phyloP scores from a whole-genome alignment of 192 early-diverging fungal species.

The Coemansia sp. region DNA sequence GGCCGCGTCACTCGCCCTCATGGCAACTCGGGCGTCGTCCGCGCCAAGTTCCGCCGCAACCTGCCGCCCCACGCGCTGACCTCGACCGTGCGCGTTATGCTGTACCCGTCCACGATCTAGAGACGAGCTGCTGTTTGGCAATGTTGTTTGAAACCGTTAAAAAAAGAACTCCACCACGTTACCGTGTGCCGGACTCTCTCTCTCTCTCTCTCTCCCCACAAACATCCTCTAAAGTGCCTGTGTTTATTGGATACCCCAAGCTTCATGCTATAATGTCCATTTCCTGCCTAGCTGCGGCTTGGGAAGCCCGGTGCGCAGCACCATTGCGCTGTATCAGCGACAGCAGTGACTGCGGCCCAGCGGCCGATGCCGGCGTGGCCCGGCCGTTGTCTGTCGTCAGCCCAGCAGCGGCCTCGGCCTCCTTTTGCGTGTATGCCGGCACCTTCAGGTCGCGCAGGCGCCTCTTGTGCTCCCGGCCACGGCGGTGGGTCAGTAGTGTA shows the following conservation, averaged over 20 bases:
- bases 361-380: conserved; percentile 5
- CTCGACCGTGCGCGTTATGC: conserved; percentile 86
- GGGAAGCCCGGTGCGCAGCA: neutral
- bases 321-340: conserved; percentile 28
- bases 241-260: too few species aligned
- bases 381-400: conserved; percentile 55
- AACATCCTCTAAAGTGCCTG: too few species aligned
- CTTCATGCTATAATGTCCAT: too few species aligned
- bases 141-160: neutral
- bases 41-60: conserved; percentile 96
- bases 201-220: too few species aligned
- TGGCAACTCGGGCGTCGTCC: conserved; percentile 93
- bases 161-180: too few species aligned
- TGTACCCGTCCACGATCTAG: conserved; percentile 88
- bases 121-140: neutral
- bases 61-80: conserved; percentile 93
- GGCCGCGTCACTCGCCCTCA: conserved; percentile 92
- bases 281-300: conserved; percentile 2
- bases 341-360: conserved; percentile 30
- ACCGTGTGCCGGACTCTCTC: too few species aligned
- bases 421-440: conserved; percentile 83
- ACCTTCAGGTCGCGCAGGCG: conserved; percentile 73
- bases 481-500: conserved; percentile 60
- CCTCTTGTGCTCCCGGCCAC: conserved; percentile 81
- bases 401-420: conserved; percentile 69